Conservation (phyloP, 352 stramenopile species). For the Phytophthora sp. region DNA sequence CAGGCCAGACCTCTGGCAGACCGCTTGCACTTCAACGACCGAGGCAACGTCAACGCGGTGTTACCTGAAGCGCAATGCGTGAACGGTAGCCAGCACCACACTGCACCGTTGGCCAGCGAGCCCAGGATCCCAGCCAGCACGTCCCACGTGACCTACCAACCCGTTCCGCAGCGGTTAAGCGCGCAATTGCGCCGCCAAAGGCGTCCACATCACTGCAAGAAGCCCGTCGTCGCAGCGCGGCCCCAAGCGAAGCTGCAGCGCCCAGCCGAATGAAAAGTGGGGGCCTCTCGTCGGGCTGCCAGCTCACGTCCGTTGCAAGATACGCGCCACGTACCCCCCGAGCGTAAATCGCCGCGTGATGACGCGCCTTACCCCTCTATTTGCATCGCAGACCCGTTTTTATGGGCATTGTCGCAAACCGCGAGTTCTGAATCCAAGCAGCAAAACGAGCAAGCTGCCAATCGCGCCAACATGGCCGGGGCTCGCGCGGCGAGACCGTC, state of each 20-base stretch:
- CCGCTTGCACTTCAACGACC: slow-evolving; percentile 7
- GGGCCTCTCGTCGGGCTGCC: slow-evolving; percentile 14
- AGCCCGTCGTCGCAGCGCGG: too few species aligned
- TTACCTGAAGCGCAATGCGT: slow-evolving; percentile 15
- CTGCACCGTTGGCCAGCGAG: too few species aligned
- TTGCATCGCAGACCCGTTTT: slow-evolving; percentile 12
- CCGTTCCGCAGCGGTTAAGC: too few species aligned
- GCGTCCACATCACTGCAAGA: too few species aligned
- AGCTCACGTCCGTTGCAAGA: slow-evolving; percentile 27
- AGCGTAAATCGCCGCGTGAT: slow-evolving; percentile 7
- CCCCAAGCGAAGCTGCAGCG: too few species aligned
- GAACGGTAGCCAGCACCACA: too few species aligned
- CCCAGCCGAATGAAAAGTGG: too few species aligned
- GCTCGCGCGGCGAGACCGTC: slow-evolving; percentile 10
- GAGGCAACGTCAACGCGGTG: background rate
- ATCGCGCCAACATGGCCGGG: slow-evolving; percentile 23
- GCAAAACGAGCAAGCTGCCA: slow-evolving; percentile 23
- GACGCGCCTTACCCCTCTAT: slow-evolving; percentile 13
- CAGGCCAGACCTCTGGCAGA: background rate
- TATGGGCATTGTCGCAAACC: slow-evolving; percentile 31
- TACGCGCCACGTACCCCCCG: slow-evolving; percentile 20
- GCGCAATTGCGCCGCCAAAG: too few species aligned
- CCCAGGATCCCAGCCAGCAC: too few species aligned
- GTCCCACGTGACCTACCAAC: slow-evolving; percentile 5
- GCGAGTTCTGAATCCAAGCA: slow-evolving; percentile 27